These are phyloP conservation scores for Alternaria incomplexa DNA, from an alignment of 2,329 filamentous ascomycete genomes.

Conservation along the genomic window DNA sequence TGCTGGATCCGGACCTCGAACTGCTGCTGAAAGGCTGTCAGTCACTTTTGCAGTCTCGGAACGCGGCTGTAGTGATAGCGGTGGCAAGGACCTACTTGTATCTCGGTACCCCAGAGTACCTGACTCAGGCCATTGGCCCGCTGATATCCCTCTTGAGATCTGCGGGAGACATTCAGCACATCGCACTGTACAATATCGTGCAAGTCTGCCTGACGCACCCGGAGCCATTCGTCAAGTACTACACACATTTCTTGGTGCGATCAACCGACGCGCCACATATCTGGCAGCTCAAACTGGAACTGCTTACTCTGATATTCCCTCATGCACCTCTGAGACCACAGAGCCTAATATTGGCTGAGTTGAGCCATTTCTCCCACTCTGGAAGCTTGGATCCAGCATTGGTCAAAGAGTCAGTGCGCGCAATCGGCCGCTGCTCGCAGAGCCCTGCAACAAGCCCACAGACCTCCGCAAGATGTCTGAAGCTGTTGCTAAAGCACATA, in stretches of 20 bases:
- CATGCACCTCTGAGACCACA: conserved; percentile 77
- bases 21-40: conserved; percentile 80
- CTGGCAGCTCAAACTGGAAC: conserved; percentile 90
- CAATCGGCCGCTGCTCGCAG: conserved; percentile 92
- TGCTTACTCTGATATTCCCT: conserved; percentile 89
- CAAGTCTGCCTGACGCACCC: conserved; percentile 83
- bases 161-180: conserved; percentile 84
- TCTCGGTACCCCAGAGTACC: conserved; percentile 78
- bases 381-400: conserved; percentile 75
- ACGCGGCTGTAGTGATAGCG: conserved; percentile 88
- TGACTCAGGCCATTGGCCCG: conserved; percentile 78
- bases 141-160: conserved; percentile 84
- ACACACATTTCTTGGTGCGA: conserved; percentile 86
- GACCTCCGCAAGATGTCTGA: conserved; percentile 75
- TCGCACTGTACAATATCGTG: conserved; percentile 93
- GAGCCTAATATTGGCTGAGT: conserved; percentile 85
- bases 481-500: conserved; percentile 83
- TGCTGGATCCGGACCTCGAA: conserved; percentile 81
- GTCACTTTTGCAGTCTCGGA: conserved; percentile 88
- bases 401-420: conserved; percentile 86
- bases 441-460: conserved; percentile 49
- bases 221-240: conserved; percentile 82
- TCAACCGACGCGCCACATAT: conserved; percentile 79
- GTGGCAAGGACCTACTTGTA: conserved; percentile 85
- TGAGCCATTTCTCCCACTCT: conserved; percentile 97